Base-by-base conservation (phyloP, 768 basidiomycete species). In the Trametes punicea region DNA sequence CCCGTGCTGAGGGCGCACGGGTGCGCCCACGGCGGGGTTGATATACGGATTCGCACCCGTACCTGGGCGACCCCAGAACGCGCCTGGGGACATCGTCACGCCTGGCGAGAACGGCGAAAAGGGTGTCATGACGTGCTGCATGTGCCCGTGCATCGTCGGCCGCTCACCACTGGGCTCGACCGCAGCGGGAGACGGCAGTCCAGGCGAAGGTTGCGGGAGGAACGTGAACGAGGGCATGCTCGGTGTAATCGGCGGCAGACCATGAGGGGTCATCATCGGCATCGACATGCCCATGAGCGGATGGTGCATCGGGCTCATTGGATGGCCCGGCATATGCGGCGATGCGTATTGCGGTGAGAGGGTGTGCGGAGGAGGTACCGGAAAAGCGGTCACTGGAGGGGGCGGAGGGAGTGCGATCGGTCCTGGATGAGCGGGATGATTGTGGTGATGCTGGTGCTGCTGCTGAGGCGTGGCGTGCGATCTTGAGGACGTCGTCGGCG, bases 191-290 rank as follows among this genome's bases (percentile, higher is more conserved):
- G 18, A 69, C 65, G 42, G 73, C 66, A 58, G 71, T 59, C 38
- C 76, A 46, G 46, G 78, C 71, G 41, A 75, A 65, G 65, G 79
- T 38, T 81, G 82, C 16, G 82, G 78, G 33, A 87, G 76, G 70
- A 97, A 95, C 11, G 84, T 86, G 73, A 97, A 98, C 5, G 92
- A 85, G 1, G 96, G 96, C 95, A 98, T 98, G 57, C 88, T 90
- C 0, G 95, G 94, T n/a, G 95, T 97, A 65, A 97, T 93, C 1
- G 91, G 88, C 13, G 90, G 90, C n/a, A 93, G 73, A 0, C 90
- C 88, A 60, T 85, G 82, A n/a, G 87, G 87, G 9, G 88, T 90
- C 59, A 85, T 76, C 53, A 57, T 66, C 62, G 60, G 66, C 42
- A 60, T 73, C 64, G 33, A 56, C 62, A 56, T 59, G 59, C 55